Conservation (phyloP, 2,329 filamentous ascomycete genomes). For the Trichoderma arundinaceum region DNA sequence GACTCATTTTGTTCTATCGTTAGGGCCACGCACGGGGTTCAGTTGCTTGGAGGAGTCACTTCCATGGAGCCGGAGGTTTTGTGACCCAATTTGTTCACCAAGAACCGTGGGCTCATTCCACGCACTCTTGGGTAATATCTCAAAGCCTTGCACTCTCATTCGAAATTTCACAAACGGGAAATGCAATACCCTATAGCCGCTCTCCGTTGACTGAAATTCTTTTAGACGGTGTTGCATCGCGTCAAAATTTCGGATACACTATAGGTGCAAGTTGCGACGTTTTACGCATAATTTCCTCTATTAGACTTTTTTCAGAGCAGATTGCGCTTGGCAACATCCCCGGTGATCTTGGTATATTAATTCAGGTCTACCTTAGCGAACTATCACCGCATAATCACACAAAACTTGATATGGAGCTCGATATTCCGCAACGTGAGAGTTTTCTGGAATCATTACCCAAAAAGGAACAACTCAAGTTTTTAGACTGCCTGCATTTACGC, state of each 20-base stretch:
- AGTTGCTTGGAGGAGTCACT: conserved; percentile 17
- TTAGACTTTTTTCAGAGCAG: conserved; percentile 12
- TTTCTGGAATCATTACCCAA: background rate
- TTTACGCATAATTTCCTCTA: conserved; percentile 17
- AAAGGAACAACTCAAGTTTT: background rate
- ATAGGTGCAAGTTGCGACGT: conserved; percentile 21
- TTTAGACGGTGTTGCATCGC: background rate
- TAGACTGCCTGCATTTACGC: conserved; percentile 13
- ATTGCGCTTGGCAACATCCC: conserved; percentile 11
- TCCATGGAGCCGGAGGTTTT: conserved; percentile 16
- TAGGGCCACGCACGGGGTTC: conserved; percentile 15
- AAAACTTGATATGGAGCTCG: background rate
- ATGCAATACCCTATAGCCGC: background rate
- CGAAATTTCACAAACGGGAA: conserved; percentile 23
- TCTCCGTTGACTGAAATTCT: conserved; percentile 10
- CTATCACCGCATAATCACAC: background rate
- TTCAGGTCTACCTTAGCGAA: background rate
- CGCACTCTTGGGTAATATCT: conserved; percentile 27
- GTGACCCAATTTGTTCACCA: conserved; percentile 20
- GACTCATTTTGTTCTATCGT: background rate
- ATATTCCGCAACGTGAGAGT: background rate
- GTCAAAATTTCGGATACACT: conserved; percentile 21
- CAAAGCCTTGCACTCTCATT: conserved; percentile 23
- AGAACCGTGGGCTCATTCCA: conserved; percentile 15
- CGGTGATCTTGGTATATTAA: background rate